Evolutionary conservation across 202 grass and related monocot species (phyloP), one percentile per base, ranked within the genome.

Genomic region (Panicum hallii): DNA sequence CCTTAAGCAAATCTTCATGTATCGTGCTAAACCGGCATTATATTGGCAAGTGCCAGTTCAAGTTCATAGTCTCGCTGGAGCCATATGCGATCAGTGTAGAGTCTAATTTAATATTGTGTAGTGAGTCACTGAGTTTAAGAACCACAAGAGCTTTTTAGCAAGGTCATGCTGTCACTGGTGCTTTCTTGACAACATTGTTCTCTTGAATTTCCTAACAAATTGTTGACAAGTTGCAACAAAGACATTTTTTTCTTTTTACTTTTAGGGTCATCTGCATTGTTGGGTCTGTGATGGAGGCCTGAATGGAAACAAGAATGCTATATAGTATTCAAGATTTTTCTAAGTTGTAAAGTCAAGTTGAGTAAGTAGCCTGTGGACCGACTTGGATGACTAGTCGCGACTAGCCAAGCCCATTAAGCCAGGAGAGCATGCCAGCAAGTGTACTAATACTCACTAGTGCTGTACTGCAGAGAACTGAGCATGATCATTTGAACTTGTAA

Each of bases 1-100:
- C 47, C 20, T 81, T 76, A 50, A 84, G 61, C 30, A 74, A 5
- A 2, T 84, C 16, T 68, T 79, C 46, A 10, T 85, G 62, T 84
- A 70, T 70, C 40, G 66, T 79, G 47, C 20, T 20, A 14, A 68
- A 64, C 14, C 22, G 11, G 22, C 54, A 83, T 77, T 78, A 17
- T 70, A 34, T 63, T 88, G 3, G 23, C 45, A 44, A 63, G 34
- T 78, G 66, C 36, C 20, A 70, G 53, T 82, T 82, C 54, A 75
- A 30, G 20, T 70, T 34, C 28, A 70, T 69, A 77, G 3, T 78
- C 70, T 19, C 2, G 10, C 54, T 55, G 15, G 45, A 86, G 8
- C 42, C 17, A 63, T 22, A 68, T 68, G 45, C 49, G 9, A 53
- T 82, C 52, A 32, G 7, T 22, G 41, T 48, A 26, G 43, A 61